These are phyloP conservation scores for Phycomyces nitens DNA, from an alignment of 192 early-diverging fungal species.

Conservation along the genomic window DNA sequence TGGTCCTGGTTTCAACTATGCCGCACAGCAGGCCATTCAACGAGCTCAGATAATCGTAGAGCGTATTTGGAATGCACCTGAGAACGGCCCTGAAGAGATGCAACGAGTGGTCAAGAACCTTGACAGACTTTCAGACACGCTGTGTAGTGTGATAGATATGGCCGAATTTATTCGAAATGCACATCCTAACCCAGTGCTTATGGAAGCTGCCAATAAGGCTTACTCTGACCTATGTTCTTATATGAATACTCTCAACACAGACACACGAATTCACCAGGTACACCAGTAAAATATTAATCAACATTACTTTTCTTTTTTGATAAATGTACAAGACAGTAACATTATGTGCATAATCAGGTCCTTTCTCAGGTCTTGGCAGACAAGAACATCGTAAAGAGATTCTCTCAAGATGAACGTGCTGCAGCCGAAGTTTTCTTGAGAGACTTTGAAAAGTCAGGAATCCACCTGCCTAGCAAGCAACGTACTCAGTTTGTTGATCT, in stretches of 20 bases:
- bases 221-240: constrained; percentile 73
- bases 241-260: constrained; percentile 93
- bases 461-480: constrained; percentile 69
- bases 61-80: constrained; percentile 47
- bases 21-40: constrained; percentile 44
- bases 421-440: constrained; percentile 79
- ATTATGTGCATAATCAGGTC: no score
- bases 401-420: constrained; percentile 66
- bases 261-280: constrained; percentile 79
- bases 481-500: constrained; percentile 76
- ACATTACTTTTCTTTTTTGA: no score
- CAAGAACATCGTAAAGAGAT: constrained; percentile 44
- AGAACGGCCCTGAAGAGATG: constrained; percentile 52
- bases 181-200: constrained; percentile 73
- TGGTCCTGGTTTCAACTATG: constrained; percentile 41
- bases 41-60: constrained; percentile 50
- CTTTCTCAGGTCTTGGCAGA: constrained; percentile 65
- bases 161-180: constrained; percentile 90
- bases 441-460: constrained; percentile 95
- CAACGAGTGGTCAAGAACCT: constrained; percentile 79
- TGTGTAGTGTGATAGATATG: constrained; percentile 90
- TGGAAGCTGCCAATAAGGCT: constrained; percentile 72
- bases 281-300: background rate
- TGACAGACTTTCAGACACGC: constrained; percentile 81
- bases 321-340: no score